Conservation (phyloP, 2,329 filamentous ascomycete genomes). For the Fusarium marasasianum region DNA sequence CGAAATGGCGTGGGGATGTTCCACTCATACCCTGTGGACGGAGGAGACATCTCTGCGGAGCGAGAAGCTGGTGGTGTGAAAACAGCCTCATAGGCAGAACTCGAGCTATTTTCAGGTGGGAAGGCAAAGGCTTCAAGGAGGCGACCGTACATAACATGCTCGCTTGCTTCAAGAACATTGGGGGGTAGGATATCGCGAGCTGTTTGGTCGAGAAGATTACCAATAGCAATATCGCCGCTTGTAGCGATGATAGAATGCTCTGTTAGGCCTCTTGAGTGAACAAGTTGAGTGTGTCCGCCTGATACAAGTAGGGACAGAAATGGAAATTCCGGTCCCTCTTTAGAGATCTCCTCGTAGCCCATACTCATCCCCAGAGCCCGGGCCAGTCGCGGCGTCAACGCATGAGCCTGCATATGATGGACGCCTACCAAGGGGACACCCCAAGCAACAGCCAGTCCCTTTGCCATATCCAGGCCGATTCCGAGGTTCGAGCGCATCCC, state of each 20-base stretch:
- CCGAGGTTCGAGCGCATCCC: conserved; percentile 85
- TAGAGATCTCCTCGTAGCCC: conserved; percentile 6
- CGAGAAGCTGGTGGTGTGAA: conserved; percentile 69
- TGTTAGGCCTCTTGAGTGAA: conserved; percentile 74
- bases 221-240: conserved; percentile 84
- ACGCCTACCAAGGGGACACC: conserved; percentile 83
- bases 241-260: conserved; percentile 78
- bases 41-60: conserved; percentile 63
- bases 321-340: conserved; percentile 71
- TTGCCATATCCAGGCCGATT: conserved; percentile 83
- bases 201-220: conserved; percentile 88
- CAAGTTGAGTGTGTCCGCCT: conserved; percentile 89
- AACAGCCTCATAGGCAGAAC: conserved; percentile 46
- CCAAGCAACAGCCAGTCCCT: conserved; percentile 87
- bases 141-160: conserved; percentile 81
- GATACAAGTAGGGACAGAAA: conserved; percentile 91
- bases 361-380: conserved; percentile 61
- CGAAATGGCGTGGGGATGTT: conserved; percentile 72
- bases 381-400: conserved; percentile 84
- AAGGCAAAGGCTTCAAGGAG: conserved; percentile 85
- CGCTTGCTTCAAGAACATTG: conserved; percentile 60
- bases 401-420: conserved; percentile 98
- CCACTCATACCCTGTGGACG: conserved; percentile 64
- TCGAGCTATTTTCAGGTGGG: conserved; percentile 46
- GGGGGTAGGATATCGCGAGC: conserved; percentile 79